Base-by-base conservation (phyloP, 1,139 yeast genomes). In the Yamadazyma spencermartinsiae region DNA sequence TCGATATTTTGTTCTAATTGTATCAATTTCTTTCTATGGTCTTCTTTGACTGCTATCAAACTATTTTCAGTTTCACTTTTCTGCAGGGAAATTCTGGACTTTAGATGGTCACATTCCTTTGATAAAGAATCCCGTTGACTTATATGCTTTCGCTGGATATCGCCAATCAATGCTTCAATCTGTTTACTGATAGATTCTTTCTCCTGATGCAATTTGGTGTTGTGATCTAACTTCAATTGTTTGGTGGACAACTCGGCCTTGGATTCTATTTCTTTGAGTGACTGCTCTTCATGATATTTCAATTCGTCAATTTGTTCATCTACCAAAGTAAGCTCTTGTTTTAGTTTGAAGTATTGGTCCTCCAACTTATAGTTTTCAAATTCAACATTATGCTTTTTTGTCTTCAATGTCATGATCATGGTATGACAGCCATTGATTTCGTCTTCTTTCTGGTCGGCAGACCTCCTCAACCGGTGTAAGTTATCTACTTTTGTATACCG, bases 341-440 rank as follows among this genome's bases (percentile, higher is more conserved):
- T 55, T 19, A 61, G 45, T 17, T 49, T 50, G 11, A 57, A 39
- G 14, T 57, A 57, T 15, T 64, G 57, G 36, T 64, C 68, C 12
- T 67, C 69, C 8, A 72, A 47, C 38, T 70, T 74, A 51, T 65
- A 69, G 40, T 66, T 55, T 31, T 66, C 65, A 33, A 62, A 54
- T 33, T 65, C 71, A 23, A 58, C 55, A 11, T 54, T 50, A n/a
- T 63, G 65, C 33, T 63, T 66, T 36, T 66, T 67, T 4, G 73
- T 73, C 38, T 63, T 61, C 19, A 67, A 41, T 3, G 68, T 63
- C 51, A 61, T 54, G 2, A 61, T 51, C 21, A 52, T 44, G 12
- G 58, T 52, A 29, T 54, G 52, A 30, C 61, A 40, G 15, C 40
- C 38, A 13, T 32, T 40, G 11, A 53, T 36, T 2, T 46, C 51